phyloP scores from a whole-genome alignment of 768 basidiomycete genomes.

The Suillus sp. region DNA sequence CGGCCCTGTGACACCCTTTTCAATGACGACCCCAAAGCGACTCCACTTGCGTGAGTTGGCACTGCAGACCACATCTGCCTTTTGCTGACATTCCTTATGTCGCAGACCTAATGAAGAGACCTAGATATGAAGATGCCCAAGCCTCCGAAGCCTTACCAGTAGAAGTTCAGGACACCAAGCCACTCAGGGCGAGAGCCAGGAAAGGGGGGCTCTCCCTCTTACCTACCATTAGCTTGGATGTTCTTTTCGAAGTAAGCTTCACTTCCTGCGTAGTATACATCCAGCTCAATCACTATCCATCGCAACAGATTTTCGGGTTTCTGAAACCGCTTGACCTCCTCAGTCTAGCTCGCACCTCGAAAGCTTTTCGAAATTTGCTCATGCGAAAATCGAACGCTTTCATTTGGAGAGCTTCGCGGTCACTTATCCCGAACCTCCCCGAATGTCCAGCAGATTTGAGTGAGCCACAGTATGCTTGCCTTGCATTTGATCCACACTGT shows the following conservation, averaged over 20 bases:
- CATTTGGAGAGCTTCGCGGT: constrained; percentile 37
- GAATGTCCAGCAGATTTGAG: constrained; percentile 47
- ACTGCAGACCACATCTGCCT: background rate
- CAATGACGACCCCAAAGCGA: constrained; percentile 2
- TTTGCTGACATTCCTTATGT: background rate
- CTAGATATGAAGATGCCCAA: background rate
- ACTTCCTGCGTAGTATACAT: background rate
- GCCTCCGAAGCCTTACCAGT: background rate
- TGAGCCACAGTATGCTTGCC: constrained; percentile 52
- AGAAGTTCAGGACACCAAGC: constrained; percentile 1
- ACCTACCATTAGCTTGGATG: constrained; percentile 36
- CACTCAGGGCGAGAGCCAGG: background rate
- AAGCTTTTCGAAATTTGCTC: constrained; percentile 42
- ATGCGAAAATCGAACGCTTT: constrained; percentile 33
- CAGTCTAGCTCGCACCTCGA: constrained; percentile 45
- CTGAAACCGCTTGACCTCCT: constrained; percentile 49
- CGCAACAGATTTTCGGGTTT: constrained; percentile 43
- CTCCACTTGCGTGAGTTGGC: constrained; percentile 5
- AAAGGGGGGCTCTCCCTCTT: constrained; percentile 29
- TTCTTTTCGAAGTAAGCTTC: constrained; percentile 29
- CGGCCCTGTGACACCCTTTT: constrained; percentile 6
- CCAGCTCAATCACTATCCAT: background rate
- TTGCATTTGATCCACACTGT: constrained; percentile 51
- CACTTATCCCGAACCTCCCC: constrained; percentile 43
- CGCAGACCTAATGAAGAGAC: constrained; percentile 8